phyloP scores from a whole-genome alignment of 768 basidiomycete genomes.

The Asterophora lycoperdoides region DNA sequence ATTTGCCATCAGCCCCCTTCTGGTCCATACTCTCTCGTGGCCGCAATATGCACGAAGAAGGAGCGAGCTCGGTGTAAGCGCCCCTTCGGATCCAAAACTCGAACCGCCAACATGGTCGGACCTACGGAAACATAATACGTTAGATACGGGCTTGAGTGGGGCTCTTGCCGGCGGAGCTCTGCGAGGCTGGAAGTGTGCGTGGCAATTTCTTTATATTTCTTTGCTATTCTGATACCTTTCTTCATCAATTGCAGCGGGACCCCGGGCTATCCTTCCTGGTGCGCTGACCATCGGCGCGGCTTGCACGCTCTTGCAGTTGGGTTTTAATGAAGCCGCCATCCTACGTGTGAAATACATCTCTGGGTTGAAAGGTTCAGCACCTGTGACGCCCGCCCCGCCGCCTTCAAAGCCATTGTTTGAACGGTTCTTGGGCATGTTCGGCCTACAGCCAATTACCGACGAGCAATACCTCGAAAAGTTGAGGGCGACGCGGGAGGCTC shows the following conservation, averaged over 20 bases:
- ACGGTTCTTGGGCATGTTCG: conserved; percentile 41
- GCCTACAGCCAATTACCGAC: conserved; percentile 58
- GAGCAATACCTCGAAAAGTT: conserved; percentile 66
- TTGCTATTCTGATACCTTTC: background rate
- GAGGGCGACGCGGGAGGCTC: conserved; percentile 49
- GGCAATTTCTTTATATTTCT: background rate
- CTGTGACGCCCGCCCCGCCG: conserved; percentile 11
- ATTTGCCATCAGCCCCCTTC: conserved; percentile 63
- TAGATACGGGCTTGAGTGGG: conserved; percentile 75
- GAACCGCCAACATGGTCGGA: conserved; percentile 41
- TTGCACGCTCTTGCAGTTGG: conserved; percentile 61
- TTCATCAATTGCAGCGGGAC: conserved; percentile 49
- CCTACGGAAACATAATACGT: conserved; percentile 52
- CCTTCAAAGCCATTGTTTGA: conserved; percentile 27
- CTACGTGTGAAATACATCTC: conserved; percentile 56
- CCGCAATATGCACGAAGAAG: conserved; percentile 45
- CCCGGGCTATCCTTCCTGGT: conserved; percentile 52
- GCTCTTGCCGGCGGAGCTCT: conserved; percentile 59
- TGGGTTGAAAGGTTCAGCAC: conserved; percentile 21
- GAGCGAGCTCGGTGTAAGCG: conserved; percentile 23
- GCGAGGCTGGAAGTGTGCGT: conserved; percentile 55
- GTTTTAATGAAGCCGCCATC: conserved; percentile 65
- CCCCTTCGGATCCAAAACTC: conserved; percentile 5
- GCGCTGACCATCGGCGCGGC: conserved; percentile 53
- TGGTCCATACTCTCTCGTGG: conserved; percentile 43